Percentiles rank a stretch among this genome's conserved stretches.
phyloP scores from a whole-genome alignment of 768 basidiomycete species.

The Podaxis carcinomalis region DNA sequence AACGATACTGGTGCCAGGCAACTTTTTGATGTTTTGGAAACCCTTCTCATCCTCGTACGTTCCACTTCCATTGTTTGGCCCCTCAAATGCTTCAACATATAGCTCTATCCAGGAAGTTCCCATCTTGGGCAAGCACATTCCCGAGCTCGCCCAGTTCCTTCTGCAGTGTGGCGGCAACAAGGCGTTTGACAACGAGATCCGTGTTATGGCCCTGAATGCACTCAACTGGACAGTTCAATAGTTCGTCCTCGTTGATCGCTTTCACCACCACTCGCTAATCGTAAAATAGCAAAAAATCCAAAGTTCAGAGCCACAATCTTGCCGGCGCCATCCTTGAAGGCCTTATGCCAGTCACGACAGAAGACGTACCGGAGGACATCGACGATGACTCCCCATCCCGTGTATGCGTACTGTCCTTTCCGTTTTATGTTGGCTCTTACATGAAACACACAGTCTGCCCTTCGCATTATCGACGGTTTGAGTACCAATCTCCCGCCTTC shows the following conservation, averaged over 20 bases:
- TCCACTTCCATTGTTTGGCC: not conserved
- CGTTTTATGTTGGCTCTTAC: not conserved
- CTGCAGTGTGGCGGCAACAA: conserved; percentile 79
- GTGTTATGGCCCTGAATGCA: conserved; percentile 87
- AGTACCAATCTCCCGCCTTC: conserved; percentile 89
- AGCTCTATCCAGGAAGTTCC: conserved; percentile 72
- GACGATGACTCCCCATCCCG: conserved; percentile 92
- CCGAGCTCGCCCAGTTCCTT: conserved; percentile 85
- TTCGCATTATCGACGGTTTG: conserved; percentile 91
- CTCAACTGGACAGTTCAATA: conserved; percentile 98
- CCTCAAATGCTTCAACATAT: conserved; percentile 7
- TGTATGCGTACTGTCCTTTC: conserved; percentile 42
- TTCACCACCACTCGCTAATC: not conserved
- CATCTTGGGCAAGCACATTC: conserved; percentile 84
- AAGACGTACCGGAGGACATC: conserved; percentile 90
- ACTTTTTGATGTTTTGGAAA: conserved; percentile 94
- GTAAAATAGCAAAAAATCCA: conserved; percentile 82
- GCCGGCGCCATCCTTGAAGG: conserved; percentile 84
- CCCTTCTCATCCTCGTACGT: conserved; percentile 84
- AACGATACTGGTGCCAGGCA: conserved; percentile 84
- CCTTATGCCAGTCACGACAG: conserved; percentile 90
- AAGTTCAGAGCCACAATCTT: conserved; percentile 82
- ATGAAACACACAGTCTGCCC: conserved; percentile 61
- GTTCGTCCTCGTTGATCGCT: conserved; percentile 35
- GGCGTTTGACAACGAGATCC: conserved; percentile 70